These are phyloP conservation scores for Aspergillus taichungensis DNA, from an alignment of 495 filamentous ascomycete species.

Conservation along the genomic window DNA sequence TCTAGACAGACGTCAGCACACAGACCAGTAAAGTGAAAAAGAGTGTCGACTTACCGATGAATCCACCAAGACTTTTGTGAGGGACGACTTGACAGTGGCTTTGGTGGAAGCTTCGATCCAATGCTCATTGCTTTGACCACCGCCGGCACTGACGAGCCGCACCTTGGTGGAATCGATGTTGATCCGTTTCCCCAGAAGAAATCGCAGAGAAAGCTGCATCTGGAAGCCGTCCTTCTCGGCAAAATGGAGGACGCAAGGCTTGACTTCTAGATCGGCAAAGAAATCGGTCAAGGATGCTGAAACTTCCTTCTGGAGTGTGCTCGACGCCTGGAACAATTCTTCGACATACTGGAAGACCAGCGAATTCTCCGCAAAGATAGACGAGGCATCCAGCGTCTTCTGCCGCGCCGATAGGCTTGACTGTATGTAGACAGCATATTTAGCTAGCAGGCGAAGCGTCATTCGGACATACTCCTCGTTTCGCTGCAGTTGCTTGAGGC, in stretches of 20 bases:
- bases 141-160: conserved; percentile 42
- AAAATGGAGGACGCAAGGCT: conserved; percentile 60
- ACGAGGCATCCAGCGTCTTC: conserved; percentile 25
- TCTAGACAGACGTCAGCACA: conserved; percentile 30
- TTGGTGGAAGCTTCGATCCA: conserved; percentile 32
- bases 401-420: conserved; percentile 25
- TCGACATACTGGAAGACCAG: conserved; percentile 52
- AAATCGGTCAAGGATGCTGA: conserved; percentile 60
- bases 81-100: conserved; percentile 29
- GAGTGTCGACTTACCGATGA: conserved; percentile 25
- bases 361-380: conserved; percentile 42
- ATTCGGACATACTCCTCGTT: conserved; percentile 74
- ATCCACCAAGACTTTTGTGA: conserved; percentile 30
- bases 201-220: conserved; percentile 58
- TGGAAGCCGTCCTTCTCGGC: conserved; percentile 71
- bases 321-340: conserved; percentile 56
- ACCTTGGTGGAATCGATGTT: conserved; percentile 57
- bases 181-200: conserved; percentile 64
- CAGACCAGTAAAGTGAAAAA: background rate
- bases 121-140: conserved; percentile 28
- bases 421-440: conserved; percentile 45
- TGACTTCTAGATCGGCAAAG: conserved; percentile 61
- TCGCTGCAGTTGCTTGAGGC: conserved; percentile 65
- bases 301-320: conserved; percentile 53
- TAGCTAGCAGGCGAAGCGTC: conserved; percentile 65